Conservation (phyloP, 306 rosid species). For the Hippophae tibetana region DNA sequence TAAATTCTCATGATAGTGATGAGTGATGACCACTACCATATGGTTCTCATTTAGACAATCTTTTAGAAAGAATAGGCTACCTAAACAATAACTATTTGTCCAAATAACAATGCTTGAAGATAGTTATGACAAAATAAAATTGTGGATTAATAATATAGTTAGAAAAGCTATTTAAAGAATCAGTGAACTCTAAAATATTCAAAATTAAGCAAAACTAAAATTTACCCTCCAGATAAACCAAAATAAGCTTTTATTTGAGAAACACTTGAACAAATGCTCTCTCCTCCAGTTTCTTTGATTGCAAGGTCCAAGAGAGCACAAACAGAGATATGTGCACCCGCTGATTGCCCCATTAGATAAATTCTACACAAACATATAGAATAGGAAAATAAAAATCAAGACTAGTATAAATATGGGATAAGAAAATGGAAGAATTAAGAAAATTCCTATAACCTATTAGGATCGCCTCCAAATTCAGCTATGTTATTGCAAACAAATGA, state of each 20-base stretch:
- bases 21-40: no score
- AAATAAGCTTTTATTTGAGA: conserved; percentile 75
- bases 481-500: conserved; percentile 60
- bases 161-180: neutral
- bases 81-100: no score
- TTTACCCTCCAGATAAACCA: conserved; percentile 97
- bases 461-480: conserved; percentile 80
- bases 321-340: conserved; percentile 89
- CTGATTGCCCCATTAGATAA: conserved; percentile 98
- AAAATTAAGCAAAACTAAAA: conserved; percentile 5
- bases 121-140: no score
- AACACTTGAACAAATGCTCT: conserved; percentile 48
- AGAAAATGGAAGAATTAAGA: conserved; percentile 12
- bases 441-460: conserved; percentile 50
- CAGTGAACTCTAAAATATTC: conserved; percentile 9
- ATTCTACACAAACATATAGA: conserved; percentile 36
- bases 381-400: conserved; percentile 11
- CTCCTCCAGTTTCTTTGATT: conserved; percentile 41
- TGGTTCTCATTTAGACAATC: no score
- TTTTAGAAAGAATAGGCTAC: no score
- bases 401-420: conserved; percentile 12
- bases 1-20: no score
- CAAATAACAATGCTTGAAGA: no score
- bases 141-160: neutral
- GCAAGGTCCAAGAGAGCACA: conserved; percentile 83